phyloP scores from a whole-genome alignment of 1,284 basidiomycete genomes.

The Cerioporus squamosus region DNA sequence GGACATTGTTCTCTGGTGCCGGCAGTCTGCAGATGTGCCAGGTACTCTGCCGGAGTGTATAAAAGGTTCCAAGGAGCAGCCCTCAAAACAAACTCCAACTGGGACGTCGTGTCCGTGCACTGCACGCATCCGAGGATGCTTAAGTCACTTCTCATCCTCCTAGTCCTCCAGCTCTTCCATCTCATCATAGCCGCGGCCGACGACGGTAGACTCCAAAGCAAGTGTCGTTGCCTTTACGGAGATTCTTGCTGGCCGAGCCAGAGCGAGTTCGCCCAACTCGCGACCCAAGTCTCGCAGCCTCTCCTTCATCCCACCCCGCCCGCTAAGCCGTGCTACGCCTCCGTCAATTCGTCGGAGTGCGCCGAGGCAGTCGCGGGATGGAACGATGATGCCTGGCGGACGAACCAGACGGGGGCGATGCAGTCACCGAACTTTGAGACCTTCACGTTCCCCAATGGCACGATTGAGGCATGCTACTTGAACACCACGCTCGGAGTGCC shows the following conservation, averaged over 20 bases:
- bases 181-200: too few species aligned
- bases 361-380: constrained; percentile 34
- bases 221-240: constrained; percentile 32
- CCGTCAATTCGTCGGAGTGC: constrained; percentile 38
- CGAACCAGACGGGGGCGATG: constrained; percentile 46
- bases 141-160: not conserved
- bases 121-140: not conserved
- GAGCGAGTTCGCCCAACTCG: constrained; percentile 38
- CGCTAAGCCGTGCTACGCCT: constrained; percentile 42
- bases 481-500: constrained; percentile 41
- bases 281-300: constrained; percentile 41
- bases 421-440: constrained; percentile 46
- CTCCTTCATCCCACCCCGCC: constrained; percentile 41
- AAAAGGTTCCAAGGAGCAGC: too few species aligned
- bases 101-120: too few species aligned
- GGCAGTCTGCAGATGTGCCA: too few species aligned
- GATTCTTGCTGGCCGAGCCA: constrained; percentile 47
- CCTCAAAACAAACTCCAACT: too few species aligned
- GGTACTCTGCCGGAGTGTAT: too few species aligned
- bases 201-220: not conserved
- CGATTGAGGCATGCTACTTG: constrained; percentile 46
- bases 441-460: constrained; percentile 43
- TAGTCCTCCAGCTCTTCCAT: not conserved
- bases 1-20: too few species aligned
- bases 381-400: constrained; percentile 43